Percentiles rank a stretch among this genome's conserved stretches.
Conservation (phyloP, 2,329 filamentous ascomycete species). For the Helotiales sp. region DNA sequence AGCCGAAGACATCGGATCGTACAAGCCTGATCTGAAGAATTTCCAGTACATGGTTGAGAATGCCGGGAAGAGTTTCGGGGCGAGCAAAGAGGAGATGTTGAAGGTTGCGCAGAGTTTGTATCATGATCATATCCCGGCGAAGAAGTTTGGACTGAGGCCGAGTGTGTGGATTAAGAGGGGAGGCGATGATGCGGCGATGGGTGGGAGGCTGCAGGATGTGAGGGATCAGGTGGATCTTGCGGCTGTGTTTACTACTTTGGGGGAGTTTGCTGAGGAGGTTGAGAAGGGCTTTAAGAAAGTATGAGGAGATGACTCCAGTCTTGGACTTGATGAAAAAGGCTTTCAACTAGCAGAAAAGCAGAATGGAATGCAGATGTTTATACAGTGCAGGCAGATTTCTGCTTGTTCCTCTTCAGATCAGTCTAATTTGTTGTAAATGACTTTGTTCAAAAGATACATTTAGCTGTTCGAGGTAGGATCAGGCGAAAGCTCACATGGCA, state of each 20-base stretch:
- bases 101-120: constrained; percentile 73
- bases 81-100: constrained; percentile 60
- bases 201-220: constrained; percentile 20
- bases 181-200: constrained; percentile 24
- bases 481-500: no score
- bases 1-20: constrained; percentile 72
- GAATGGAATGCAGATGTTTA: no score
- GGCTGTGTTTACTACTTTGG: constrained; percentile 23
- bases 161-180: constrained; percentile 64
- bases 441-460: no score
- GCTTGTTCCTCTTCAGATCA: no score
- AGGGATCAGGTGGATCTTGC: constrained; percentile 20
- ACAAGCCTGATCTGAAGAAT: constrained; percentile 70
- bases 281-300: constrained; percentile 22
- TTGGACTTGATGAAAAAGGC: no score
- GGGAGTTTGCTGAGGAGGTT: constrained; percentile 25
- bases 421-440: no score
- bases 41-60: constrained; percentile 68
- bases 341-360: background rate
- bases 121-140: constrained; percentile 71
- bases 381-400: no score
- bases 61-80: constrained; percentile 58
- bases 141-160: constrained; percentile 58
- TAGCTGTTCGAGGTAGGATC: no score
- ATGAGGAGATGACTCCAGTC: no score